Evolutionary conservation across 108 stramenopile genomes (phyloP).

Genomic region (Parietichytrium sp.): DNA sequence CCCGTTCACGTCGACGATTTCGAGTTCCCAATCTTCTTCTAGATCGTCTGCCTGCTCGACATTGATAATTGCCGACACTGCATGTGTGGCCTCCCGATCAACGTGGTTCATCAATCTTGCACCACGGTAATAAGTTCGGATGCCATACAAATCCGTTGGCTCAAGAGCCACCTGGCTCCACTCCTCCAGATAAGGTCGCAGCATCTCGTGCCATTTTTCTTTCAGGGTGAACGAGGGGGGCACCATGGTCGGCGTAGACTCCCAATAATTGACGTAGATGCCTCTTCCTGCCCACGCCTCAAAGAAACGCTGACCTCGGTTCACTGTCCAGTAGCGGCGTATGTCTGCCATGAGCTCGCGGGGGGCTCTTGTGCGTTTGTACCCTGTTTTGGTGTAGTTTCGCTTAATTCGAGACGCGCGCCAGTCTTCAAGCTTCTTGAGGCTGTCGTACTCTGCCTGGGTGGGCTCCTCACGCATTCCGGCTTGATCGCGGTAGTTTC

Average conservation of each 20-base stretch:
- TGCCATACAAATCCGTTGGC: conserved; percentile 84
- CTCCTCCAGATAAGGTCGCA: conserved; percentile 69
- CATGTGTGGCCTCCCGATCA: conserved; percentile 79
- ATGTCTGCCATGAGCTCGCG: conserved; percentile 57
- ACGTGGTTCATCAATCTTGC: conserved; percentile 80
- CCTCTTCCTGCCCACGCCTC: conserved; percentile 78
- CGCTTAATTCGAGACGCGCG: neutral
- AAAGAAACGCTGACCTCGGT: conserved; percentile 58
- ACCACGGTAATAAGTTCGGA: conserved; percentile 79
- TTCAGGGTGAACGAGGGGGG: conserved; percentile 73
- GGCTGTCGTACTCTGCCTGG: neutral
- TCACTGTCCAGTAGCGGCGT: conserved; percentile 78
- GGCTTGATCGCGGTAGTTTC: neutral
- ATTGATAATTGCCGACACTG: conserved; percentile 81
- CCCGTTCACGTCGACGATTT: conserved; percentile 71
- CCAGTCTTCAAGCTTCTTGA: neutral
- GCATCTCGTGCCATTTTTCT: conserved; percentile 65
- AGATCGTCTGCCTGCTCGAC: conserved; percentile 79
- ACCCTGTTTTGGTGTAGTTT: neutral
- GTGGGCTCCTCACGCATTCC: neutral
- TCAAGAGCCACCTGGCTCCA: conserved; percentile 73
- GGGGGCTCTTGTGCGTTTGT: conserved; percentile 1
- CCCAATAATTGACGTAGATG: conserved; percentile 85
- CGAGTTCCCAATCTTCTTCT: conserved; percentile 74
- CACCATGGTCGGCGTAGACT: conserved; percentile 69